phyloP scores from a whole-genome alignment of 495 filamentous ascomycete genomes.

The Lasiosphaeria ovina region DNA sequence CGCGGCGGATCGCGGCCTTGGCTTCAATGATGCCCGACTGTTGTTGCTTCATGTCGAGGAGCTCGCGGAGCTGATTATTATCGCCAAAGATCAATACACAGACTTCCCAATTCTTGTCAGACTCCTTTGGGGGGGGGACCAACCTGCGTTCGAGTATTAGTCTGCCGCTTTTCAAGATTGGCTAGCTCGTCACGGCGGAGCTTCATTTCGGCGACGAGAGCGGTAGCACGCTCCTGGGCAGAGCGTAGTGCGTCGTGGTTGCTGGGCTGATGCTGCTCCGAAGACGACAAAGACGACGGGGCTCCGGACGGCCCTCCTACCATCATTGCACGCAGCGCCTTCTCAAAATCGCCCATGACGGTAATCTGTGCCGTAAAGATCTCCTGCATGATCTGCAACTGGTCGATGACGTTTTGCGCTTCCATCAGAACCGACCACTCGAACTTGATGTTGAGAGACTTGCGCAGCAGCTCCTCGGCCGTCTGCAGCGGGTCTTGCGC shows the following conservation, averaged over 20 bases:
- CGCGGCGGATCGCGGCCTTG: conserved; percentile 55
- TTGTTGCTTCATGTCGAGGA: conserved; percentile 63
- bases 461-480: conserved; percentile 36
- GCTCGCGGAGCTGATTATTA: conserved; percentile 37
- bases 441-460: conserved; percentile 65
- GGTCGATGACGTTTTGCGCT: conserved; percentile 53
- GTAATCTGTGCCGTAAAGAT: conserved; percentile 64
- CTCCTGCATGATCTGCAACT: conserved; percentile 60
- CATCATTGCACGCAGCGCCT: conserved; percentile 37
- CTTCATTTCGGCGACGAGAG: conserved; percentile 26
- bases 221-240: conserved; percentile 18
- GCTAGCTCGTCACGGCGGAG: conserved; percentile 19
- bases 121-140: not conserved
- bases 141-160: conserved; percentile 17
- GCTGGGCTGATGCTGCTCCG: not conserved
- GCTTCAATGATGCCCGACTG: conserved; percentile 63
- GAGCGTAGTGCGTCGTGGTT: conserved; percentile 9
- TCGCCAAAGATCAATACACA: conserved; percentile 3
- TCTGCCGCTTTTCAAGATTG: conserved; percentile 23
- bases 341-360: conserved; percentile 57
- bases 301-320: not conserved
- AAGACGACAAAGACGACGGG: too few relatives aligned
- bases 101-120: not conserved
- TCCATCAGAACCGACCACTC: conserved; percentile 66
- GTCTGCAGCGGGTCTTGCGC: conserved; percentile 34